Evolutionary conservation across 768 basidiomycete genomes (phyloP).

Genomic region (Boletus barrowsii): DNA sequence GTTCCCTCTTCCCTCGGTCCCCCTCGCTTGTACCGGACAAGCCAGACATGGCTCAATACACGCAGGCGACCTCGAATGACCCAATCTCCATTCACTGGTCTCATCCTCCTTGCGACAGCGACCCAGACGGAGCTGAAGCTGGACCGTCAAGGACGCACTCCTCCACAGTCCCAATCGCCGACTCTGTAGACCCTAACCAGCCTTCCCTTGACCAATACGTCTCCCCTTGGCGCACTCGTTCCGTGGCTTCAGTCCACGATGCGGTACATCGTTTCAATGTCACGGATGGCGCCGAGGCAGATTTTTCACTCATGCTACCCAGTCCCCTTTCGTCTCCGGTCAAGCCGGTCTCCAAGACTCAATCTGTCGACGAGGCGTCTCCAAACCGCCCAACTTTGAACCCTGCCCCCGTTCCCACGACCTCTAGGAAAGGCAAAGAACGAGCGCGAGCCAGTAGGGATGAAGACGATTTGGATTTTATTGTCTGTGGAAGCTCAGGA

Average conservation of each 20-base stretch:
- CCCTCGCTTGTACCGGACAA: conserved; percentile 56
- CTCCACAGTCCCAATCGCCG: conserved; percentile 2
- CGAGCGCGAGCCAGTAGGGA: conserved; percentile 33
- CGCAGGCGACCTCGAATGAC: background rate
- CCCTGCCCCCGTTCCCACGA: background rate
- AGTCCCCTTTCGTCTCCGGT: conserved; percentile 38
- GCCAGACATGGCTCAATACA: background rate
- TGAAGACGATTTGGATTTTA: conserved; percentile 26
- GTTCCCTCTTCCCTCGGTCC: conserved; percentile 72
- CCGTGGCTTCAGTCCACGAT: conserved; percentile 44
- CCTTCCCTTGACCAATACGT: conserved; percentile 16
- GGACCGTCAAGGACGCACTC: conserved; percentile 15
- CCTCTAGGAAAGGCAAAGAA: conserved; percentile 45
- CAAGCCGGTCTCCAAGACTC: conserved; percentile 25
- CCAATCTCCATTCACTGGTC: background rate
- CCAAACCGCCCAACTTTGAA: background rate
- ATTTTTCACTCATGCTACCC: conserved; percentile 52
- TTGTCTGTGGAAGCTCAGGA: conserved; percentile 41
- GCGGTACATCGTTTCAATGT: conserved; percentile 47
- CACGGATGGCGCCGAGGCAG: conserved; percentile 42
- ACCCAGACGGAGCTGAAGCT: conserved; percentile 6
- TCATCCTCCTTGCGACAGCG: background rate
- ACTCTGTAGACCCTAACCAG: background rate
- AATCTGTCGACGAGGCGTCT: conserved; percentile 17
- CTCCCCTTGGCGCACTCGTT: conserved; percentile 33